Evolutionary conservation across 1,139 yeast genomes (phyloP).

Genomic region (Candida neerlandica): DNA sequence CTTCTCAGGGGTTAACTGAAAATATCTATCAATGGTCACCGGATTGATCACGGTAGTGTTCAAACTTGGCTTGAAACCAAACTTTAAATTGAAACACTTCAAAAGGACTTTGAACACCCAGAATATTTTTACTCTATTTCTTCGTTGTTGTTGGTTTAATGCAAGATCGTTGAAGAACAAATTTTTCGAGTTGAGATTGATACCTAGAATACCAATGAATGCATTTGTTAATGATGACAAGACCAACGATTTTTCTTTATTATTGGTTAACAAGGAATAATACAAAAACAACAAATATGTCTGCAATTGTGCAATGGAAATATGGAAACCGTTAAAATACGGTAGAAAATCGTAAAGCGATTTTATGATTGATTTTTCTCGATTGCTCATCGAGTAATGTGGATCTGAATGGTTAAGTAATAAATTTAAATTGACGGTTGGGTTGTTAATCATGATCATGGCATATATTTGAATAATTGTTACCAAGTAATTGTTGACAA

Average conservation of each 20-base stretch:
- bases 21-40: constrained; percentile 51
- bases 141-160: constrained; percentile 36
- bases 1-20: constrained; percentile 51
- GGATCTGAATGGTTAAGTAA: constrained; percentile 44
- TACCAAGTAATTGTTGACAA: constrained; percentile 54
- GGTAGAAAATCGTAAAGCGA: constrained; percentile 51
- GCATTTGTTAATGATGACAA: constrained; percentile 47
- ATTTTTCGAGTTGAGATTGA: constrained; percentile 48
- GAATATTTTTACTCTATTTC: constrained; percentile 58
- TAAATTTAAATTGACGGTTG: constrained; percentile 45
- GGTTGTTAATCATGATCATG: constrained; percentile 51
- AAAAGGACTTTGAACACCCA: constrained; percentile 62
- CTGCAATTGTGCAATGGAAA: constrained; percentile 43
- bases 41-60: constrained; percentile 54
- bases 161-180: constrained; percentile 50
- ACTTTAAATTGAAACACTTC: constrained; percentile 52
- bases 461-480: constrained; percentile 49
- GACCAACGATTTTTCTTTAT: constrained; percentile 49
- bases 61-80: constrained; percentile 52
- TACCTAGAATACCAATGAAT: constrained; percentile 50
- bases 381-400: constrained; percentile 27
- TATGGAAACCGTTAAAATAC: constrained; percentile 48
- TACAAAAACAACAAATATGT: constrained; percentile 46
- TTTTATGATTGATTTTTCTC: constrained; percentile 26
- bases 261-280: constrained; percentile 48